phyloP scores from a whole-genome alignment of 495 filamentous ascomycete genomes.

The Cladorrhinum samala region DNA sequence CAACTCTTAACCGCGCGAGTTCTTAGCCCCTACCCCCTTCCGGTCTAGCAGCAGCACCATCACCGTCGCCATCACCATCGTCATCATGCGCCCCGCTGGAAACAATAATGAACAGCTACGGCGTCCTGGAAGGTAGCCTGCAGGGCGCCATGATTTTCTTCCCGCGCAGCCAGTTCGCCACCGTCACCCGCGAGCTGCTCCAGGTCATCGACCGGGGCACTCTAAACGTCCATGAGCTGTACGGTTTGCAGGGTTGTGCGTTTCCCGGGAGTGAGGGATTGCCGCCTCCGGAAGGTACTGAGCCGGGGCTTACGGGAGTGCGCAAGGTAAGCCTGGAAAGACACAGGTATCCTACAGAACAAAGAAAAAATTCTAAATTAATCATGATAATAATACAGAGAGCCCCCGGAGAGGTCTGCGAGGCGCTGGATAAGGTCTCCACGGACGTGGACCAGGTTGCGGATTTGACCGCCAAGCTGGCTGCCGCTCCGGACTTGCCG shows the following conservation, averaged over 20 bases:
- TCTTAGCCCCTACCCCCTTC: too few relatives aligned
- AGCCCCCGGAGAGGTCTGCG: background rate
- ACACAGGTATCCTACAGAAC: too few relatives aligned
- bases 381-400: background rate
- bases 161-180: background rate
- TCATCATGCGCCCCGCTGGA: background rate
- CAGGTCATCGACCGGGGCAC: background rate
- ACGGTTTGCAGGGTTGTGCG: background rate
- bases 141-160: background rate
- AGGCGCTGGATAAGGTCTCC: background rate
- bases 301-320: too few relatives aligned
- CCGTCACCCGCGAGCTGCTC: background rate
- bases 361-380: too few relatives aligned
- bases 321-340: too few relatives aligned
- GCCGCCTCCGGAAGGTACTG: background rate
- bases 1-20: too few relatives aligned
- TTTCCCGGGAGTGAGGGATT: background rate
- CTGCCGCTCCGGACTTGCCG: background rate
- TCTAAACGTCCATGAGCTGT: background rate
- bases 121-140: background rate
- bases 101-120: background rate
- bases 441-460: background rate
- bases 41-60: too few relatives aligned
- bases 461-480: background rate
- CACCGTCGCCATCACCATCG: background rate